Evolutionary conservation across 805 yeast genomes (phyloP).

Genomic region (Cyberlindnera meyerae): DNA sequence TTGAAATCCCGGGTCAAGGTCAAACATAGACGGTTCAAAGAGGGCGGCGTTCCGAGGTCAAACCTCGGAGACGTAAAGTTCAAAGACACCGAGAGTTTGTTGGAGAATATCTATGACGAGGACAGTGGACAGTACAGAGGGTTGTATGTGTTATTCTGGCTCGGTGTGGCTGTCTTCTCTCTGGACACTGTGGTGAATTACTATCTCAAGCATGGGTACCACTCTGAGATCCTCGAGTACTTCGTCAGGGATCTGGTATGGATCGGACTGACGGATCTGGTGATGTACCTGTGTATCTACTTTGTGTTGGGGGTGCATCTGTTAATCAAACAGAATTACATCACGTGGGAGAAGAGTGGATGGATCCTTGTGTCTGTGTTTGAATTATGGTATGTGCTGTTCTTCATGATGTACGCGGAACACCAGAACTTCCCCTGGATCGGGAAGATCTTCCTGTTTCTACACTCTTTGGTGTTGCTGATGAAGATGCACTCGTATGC

Average conservation of each 20-base stretch:
- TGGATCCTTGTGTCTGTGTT: constrained; percentile 53
- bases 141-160: constrained; percentile 76
- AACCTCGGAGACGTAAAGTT: constrained; percentile 25
- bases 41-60: constrained; percentile 25
- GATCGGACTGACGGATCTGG: constrained; percentile 69
- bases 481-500: constrained; percentile 97
- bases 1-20: constrained; percentile 16
- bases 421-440: constrained; percentile 74
- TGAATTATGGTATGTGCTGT: constrained; percentile 49
- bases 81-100: constrained; percentile 15
- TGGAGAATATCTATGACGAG: constrained; percentile 18
- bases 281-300: constrained; percentile 69
- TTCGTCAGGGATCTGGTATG: constrained; percentile 57
- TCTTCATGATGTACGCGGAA: constrained; percentile 55
- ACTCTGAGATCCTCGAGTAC: constrained; percentile 51
- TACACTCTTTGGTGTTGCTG: constrained; percentile 79
- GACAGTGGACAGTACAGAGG: constrained; percentile 52
- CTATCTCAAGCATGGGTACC: constrained; percentile 41
- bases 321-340: constrained; percentile 37
- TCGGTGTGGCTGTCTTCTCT: constrained; percentile 39
- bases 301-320: constrained; percentile 56
- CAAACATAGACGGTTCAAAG: constrained; percentile 13
- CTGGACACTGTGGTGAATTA: constrained; percentile 51
- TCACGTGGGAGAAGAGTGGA: constrained; percentile 65
- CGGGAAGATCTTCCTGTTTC: constrained; percentile 74